Conservation (phyloP, 495 filamentous ascomycete genomes). For the Lineolata rhizophorae region DNA sequence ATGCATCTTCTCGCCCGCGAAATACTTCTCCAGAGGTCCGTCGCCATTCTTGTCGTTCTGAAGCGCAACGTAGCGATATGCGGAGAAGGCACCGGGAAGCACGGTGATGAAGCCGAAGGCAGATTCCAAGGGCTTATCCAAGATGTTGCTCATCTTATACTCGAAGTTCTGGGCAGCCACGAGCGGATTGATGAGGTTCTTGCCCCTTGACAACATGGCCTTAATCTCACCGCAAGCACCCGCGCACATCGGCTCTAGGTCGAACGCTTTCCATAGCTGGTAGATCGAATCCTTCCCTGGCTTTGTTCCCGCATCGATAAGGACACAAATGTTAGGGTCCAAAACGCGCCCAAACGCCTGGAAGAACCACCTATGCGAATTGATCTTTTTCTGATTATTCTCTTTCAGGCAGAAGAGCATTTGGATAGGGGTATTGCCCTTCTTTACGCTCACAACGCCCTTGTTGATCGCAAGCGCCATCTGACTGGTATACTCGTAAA, state of each 20-base stretch:
- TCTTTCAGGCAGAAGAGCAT: conserved; percentile 98
- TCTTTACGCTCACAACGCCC: conserved; percentile 60
- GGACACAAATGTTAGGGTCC: conserved; percentile 87
- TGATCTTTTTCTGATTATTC: conserved; percentile 99
- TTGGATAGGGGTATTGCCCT: conserved; percentile 63
- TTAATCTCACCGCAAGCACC: conserved; percentile 99
- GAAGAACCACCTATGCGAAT: conserved; percentile 98
- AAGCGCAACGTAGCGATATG: conserved; percentile 80
- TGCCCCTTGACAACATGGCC: conserved; percentile 79
- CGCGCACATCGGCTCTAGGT: conserved; percentile 89
- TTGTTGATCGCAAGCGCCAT: conserved; percentile 74
- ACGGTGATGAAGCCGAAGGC: conserved; percentile 97
- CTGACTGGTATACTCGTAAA: conserved; percentile 96
- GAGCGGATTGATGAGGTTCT: conserved; percentile 78
- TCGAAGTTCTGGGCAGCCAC: conserved; percentile 98
- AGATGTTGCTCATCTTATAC: conserved; percentile 99
- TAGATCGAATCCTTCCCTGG: conserved; percentile 89
- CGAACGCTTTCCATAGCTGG: conserved; percentile 95
- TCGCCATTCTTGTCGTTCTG: conserved; percentile 91
- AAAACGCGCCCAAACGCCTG: conserved; percentile 85
- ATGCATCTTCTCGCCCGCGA: conserved; percentile 94
- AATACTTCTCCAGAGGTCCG: conserved; percentile 91
- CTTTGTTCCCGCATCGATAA: conserved; percentile 90
- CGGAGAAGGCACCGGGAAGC: conserved; percentile 91
- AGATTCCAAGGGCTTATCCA: conserved; percentile 94